Percentiles rank a stretch among this genome's conserved stretches.
phyloP scores from a whole-genome alignment of 768 basidiomycete genomes.

The Pleurotus platypus region DNA sequence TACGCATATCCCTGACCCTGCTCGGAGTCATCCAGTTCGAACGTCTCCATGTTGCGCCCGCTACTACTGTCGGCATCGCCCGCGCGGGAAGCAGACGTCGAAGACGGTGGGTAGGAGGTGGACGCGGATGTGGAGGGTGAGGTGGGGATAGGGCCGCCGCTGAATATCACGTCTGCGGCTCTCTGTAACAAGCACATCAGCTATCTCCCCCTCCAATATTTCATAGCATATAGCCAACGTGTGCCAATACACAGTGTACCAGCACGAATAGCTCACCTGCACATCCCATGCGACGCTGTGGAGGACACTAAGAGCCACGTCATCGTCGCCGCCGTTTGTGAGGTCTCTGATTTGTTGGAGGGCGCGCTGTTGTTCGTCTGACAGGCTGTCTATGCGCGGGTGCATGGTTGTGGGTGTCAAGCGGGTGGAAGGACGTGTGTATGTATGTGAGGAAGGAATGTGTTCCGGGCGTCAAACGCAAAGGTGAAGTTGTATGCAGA shows the following conservation, averaged over 20 bases:
- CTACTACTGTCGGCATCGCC: not conserved
- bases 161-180: constrained; percentile 58
- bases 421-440: too few relatives aligned
- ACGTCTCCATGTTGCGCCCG: constrained; percentile 26
- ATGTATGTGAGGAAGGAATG: too few relatives aligned
- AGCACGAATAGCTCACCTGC: constrained; percentile 38
- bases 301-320: constrained; percentile 58
- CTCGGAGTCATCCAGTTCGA: constrained; percentile 52
- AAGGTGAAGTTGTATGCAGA: too few relatives aligned
- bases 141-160: constrained; percentile 10
- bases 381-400: not conserved
- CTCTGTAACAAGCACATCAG: constrained; percentile 27
- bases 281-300: constrained; percentile 70
- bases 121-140: not conserved
- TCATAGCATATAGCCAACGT: too few relatives aligned
- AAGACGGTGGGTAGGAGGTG: too few relatives aligned
- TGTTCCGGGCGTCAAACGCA: too few relatives aligned
- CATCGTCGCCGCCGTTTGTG: constrained; percentile 57
- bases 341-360: constrained; percentile 51
- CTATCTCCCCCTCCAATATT: not conserved
- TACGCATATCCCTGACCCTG: constrained; percentile 19
- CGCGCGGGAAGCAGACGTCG: too few relatives aligned
- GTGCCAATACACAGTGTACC: too few relatives aligned
- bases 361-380: constrained; percentile 25
- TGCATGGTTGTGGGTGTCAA: too few relatives aligned